A percentile compares a stretch with the other conserved stretches of the same genome.
These are phyloP conservation scores for Populus ilicifolia DNA, from an alignment of 345 rosid species.

Conservation along the genomic window DNA sequence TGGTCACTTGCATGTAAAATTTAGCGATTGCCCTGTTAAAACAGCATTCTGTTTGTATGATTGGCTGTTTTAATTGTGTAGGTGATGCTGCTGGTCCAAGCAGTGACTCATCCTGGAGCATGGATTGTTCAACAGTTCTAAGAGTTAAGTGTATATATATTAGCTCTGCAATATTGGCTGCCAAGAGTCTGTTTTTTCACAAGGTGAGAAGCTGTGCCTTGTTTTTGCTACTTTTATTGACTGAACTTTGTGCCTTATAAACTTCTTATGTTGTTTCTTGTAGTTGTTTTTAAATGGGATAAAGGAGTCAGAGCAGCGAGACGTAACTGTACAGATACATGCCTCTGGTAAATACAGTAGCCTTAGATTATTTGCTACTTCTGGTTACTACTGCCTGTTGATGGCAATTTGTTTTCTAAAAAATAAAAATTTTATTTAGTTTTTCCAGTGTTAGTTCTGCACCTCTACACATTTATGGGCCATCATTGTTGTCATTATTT, in stretches of 20 bases:
- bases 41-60: neutral
- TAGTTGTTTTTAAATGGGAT: constrained; percentile 83
- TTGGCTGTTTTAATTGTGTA: constrained; percentile 10
- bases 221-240: constrained; percentile 7
- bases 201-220: constrained; percentile 40
- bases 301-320: constrained; percentile 68
- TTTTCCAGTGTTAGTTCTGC: neutral
- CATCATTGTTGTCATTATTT: neutral
- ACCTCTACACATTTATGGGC: neutral
- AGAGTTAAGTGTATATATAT: constrained; percentile 59
- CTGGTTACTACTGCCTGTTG: neutral
- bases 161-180: constrained; percentile 74
- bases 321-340: constrained; percentile 58
- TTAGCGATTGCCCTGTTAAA: neutral
- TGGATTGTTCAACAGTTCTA: constrained; percentile 37
- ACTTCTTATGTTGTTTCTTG: constrained; percentile 2
- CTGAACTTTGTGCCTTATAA: neutral
- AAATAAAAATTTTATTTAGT: neutral
- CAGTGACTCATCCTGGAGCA: constrained; percentile 33
- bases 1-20: neutral
- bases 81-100: constrained; percentile 36
- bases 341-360: constrained; percentile 51
- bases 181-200: constrained; percentile 71
- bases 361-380: neutral
- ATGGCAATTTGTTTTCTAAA: neutral